These are phyloP conservation scores for Wickerhamiella nectarea DNA, from an alignment of 805 yeast genomes.

Conservation along the genomic window DNA sequence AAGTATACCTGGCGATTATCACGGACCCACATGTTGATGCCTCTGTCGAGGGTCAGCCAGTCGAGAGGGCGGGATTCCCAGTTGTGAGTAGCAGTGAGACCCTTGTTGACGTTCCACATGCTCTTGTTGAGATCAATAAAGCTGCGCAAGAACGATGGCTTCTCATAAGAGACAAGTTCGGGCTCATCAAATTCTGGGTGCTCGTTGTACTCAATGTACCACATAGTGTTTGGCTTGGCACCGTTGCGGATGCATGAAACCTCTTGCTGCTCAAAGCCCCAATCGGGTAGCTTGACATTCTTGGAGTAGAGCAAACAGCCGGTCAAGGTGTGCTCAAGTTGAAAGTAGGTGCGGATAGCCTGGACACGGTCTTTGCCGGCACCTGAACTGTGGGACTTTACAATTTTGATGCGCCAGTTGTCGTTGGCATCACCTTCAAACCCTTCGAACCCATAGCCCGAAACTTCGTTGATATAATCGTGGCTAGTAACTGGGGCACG, in stretches of 20 bases:
- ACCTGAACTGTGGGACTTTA: constrained; percentile 28
- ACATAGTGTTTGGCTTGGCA: constrained; percentile 47
- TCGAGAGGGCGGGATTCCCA: constrained; percentile 42
- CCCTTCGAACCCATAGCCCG: constrained; percentile 51
- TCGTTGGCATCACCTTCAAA: constrained; percentile 56
- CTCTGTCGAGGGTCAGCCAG: constrained; percentile 50
- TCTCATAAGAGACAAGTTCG: constrained; percentile 25
- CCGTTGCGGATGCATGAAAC: constrained; percentile 75
- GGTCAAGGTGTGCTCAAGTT: constrained; percentile 50
- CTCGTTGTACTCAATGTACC: constrained; percentile 56
- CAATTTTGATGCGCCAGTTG: constrained; percentile 49
- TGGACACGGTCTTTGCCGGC: constrained; percentile 30
- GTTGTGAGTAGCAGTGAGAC: constrained; percentile 35
- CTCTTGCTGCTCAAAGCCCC: constrained; percentile 81
- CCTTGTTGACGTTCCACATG: constrained; percentile 39
- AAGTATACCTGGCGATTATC: constrained; percentile 37
- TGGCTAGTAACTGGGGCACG: constrained; percentile 86
- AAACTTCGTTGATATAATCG: constrained; percentile 77
- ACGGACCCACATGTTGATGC: constrained; percentile 44
- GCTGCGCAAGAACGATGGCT: constrained; percentile 36
- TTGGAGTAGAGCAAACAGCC: constrained; percentile 67
- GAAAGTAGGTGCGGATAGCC: constrained; percentile 58
- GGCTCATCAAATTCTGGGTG: constrained; percentile 36
- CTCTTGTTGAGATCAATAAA: constrained; percentile 42
- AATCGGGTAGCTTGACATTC: constrained; percentile 55